Base-by-base conservation (phyloP, 306 rosid genomes). In the Luffa acutangula region DNA sequence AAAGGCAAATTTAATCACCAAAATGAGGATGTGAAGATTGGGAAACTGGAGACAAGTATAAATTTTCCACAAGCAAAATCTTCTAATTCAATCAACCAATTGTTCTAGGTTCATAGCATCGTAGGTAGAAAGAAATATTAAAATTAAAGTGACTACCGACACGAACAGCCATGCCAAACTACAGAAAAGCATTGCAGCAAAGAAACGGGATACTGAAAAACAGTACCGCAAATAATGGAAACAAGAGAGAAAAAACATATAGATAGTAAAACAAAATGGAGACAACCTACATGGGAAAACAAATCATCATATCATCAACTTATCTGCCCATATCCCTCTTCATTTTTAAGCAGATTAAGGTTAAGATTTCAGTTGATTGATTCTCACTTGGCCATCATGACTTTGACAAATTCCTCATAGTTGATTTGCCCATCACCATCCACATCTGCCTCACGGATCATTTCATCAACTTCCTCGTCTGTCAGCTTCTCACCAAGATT, bases 381-480 rank as follows among this genome's bases (percentile, higher is more conserved):
- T 78, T 34, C 81, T 78, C 81, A 78, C 81, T 63, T 78, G 73
- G 81, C 81, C 81, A 78, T 63, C 81, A 78, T 78, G 81, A 78
- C 81, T 78, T 63, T 62, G 45, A 78, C 81, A 60, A 78, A 78
- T 48, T 78, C 81, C 15, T 78, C 81, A 37, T 62, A 78, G 81
- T 78, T 78, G 81, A 78, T 78, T 54, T 78, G 81, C 34, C 81
- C 74, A 33, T 78, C 81, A 3, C 81, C 81, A 49, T 78, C 81
- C 43, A 59, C 80, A 15, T 78, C 80, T 17, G 80, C 80, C 67
- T 78, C 80, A 51, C 56, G 72, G 25, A 78, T 78, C 80, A 78
- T 78, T 63, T 78, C 80, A 45, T 78, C 73, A 1, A 62, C 80
- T 31, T 78, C 80, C 57, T 78, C 80, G 37, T 78, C 80, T 43